These are phyloP conservation scores for Canna indica DNA, from an alignment of 176 grass and related monocot species.

Conservation along the genomic window DNA sequence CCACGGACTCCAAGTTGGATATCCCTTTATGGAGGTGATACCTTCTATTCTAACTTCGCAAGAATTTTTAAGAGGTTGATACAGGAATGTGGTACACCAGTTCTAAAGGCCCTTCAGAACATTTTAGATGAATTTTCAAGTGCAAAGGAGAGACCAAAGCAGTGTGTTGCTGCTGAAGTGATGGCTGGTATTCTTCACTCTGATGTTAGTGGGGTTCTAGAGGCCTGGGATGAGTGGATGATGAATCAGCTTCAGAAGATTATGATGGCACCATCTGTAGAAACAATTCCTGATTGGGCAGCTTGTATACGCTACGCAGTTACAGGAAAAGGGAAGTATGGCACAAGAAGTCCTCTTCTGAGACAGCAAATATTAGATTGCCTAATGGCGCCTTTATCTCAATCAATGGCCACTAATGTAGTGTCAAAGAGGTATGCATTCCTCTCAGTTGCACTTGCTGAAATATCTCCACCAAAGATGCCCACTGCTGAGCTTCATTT, in stretches of 20 bases:
- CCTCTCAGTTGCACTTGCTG: slow-evolving; percentile 67
- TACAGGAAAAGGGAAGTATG: slow-evolving; percentile 81
- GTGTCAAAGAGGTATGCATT: slow-evolving; percentile 97
- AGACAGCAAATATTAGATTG: slow-evolving; percentile 74
- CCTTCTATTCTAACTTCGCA: slow-evolving; percentile 79
- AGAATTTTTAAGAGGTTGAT: slow-evolving; percentile 93
- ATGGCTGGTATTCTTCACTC: slow-evolving; percentile 92
- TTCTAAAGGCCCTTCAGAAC: slow-evolving; percentile 44
- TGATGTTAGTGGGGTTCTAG: slow-evolving; percentile 49
- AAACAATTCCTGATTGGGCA: slow-evolving; percentile 92
- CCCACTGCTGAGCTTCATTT: slow-evolving; percentile 47
- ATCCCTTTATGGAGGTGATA: slow-evolving; percentile 47
- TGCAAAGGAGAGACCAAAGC: slow-evolving; percentile 93
- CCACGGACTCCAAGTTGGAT: slow-evolving; percentile 92
- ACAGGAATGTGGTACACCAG: slow-evolving; percentile 75
- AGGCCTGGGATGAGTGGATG: slow-evolving; percentile 55
- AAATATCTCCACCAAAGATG: slow-evolving; percentile 83
- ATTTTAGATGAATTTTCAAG: slow-evolving; percentile 61
- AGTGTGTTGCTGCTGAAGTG: slow-evolving; percentile 93
- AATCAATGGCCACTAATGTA: slow-evolving; percentile 51
- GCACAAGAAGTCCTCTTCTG: slow-evolving; percentile 59
- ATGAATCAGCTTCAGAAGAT: slow-evolving; percentile 65
- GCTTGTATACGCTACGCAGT: slow-evolving; percentile 88
- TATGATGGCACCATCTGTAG: slow-evolving; percentile 71
- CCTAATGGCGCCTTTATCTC: slow-evolving; percentile 48